Conservation (phyloP, 108 stramenopile genomes). For the Nitzschia inconspicua region DNA sequence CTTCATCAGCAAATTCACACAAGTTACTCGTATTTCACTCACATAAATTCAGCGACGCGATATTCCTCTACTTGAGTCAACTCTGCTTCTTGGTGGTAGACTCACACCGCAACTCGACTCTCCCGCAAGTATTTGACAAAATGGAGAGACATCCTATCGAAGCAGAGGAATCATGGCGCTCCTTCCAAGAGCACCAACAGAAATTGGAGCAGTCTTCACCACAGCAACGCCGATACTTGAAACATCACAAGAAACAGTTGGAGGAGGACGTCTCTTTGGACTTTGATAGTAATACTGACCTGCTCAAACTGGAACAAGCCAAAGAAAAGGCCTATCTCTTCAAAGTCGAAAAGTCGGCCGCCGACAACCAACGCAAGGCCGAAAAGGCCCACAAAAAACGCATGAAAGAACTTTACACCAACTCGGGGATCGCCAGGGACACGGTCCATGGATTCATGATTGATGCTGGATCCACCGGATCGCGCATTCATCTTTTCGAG, state of each 20-base stretch:
- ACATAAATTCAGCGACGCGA: no score
- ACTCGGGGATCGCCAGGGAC: constrained; percentile 37
- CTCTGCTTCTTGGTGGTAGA: no score
- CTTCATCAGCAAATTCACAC: no score
- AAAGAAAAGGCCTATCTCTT: constrained; percentile 4
- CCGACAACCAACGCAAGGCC: constrained; percentile 28
- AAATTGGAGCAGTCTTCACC: neutral
- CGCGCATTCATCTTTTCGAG: constrained; percentile 86
- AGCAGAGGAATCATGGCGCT: constrained; percentile 13
- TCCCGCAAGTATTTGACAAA: no score
- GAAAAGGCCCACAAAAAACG: constrained; percentile 34
- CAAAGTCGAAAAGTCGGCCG: constrained; percentile 8
- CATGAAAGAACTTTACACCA: constrained; percentile 32
- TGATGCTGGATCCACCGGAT: constrained; percentile 89
- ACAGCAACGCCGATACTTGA: neutral
- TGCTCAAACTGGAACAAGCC: neutral
- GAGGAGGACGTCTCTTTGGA: neutral
- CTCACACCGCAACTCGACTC: no score
- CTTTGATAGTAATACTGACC: neutral
- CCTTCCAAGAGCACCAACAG: neutral
- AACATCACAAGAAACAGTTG: neutral
- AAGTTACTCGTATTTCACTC: no score
- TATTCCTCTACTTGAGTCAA: no score
- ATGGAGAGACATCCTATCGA: constrained; percentile 11
- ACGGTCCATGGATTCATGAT: constrained; percentile 75